These are phyloP conservation scores for Fusarium papillatum DNA, from an alignment of 2,329 filamentous ascomycete genomes.

Conservation along the genomic window DNA sequence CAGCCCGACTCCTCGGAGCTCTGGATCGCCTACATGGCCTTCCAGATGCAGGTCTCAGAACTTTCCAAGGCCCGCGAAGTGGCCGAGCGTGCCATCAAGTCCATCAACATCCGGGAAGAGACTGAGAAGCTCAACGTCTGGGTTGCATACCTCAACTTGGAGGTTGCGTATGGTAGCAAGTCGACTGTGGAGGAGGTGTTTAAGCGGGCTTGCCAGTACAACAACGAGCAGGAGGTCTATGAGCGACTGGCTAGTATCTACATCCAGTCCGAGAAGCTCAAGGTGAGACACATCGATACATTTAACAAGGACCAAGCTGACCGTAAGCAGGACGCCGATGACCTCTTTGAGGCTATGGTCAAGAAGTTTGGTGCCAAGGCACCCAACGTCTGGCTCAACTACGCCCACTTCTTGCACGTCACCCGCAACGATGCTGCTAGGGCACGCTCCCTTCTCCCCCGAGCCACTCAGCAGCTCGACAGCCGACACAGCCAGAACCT, in stretches of 20 bases:
- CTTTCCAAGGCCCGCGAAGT: slow-evolving; percentile 89
- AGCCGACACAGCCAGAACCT: slow-evolving; percentile 74
- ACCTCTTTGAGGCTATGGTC: slow-evolving; percentile 86
- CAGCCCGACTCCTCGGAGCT: slow-evolving; percentile 94
- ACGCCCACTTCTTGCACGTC: slow-evolving; percentile 91
- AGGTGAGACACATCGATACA: slow-evolving; percentile 68
- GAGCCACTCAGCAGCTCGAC: slow-evolving; percentile 88
- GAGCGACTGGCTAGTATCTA: slow-evolving; percentile 94
- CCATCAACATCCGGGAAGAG: slow-evolving; percentile 92
- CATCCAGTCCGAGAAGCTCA: slow-evolving; percentile 88
- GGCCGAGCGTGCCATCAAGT: slow-evolving; percentile 90
- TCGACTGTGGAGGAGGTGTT: slow-evolving; percentile 89
- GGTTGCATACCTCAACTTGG: slow-evolving; percentile 94
- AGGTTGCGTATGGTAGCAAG: slow-evolving; percentile 89
- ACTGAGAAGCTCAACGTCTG: slow-evolving; percentile 95
- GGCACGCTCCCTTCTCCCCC: slow-evolving; percentile 82
- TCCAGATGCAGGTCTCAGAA: slow-evolving; percentile 94
- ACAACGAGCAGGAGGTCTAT: slow-evolving; percentile 91
- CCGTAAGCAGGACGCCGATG: slow-evolving; percentile 82
- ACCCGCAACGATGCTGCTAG: slow-evolving; percentile 78
- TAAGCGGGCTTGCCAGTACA: slow-evolving; percentile 93
- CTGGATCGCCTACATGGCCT: slow-evolving; percentile 99
- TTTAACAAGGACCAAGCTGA: slow-evolving; percentile 41
- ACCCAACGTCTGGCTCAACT: slow-evolving; percentile 91
- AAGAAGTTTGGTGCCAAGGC: slow-evolving; percentile 91